Percentiles rank a stretch among this genome's conserved stretches.
Evolutionary conservation across 345 rosid species (phyloP).

Genomic region (Populus pruinosa): DNA sequence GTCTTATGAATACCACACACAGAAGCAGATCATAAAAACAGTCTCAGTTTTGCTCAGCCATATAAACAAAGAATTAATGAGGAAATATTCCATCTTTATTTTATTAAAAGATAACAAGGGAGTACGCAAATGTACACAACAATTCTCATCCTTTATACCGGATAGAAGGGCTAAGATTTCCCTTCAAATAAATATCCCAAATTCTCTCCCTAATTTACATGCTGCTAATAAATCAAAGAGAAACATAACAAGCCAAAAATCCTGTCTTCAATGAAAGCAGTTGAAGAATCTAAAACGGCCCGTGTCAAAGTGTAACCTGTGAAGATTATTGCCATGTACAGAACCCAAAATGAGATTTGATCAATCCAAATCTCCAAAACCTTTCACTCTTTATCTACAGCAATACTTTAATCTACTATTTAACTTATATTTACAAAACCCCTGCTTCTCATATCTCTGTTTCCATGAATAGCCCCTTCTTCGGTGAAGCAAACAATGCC

Average conservation of each 20-base stretch:
- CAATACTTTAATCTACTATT: neutral
- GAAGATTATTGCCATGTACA: conserved; percentile 21
- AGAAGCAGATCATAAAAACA: too few species aligned
- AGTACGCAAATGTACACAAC: neutral
- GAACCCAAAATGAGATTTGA: conserved; percentile 10
- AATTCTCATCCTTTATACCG: neutral
- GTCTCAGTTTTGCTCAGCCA: too few species aligned
- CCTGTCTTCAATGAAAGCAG: conserved; percentile 17
- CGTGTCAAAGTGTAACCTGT: neutral
- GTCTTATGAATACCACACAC: too few species aligned
- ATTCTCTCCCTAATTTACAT: conserved; percentile 3
- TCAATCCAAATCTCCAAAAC: neutral
- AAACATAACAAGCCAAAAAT: conserved; percentile 28
- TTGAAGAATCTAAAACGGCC: conserved; percentile 18
- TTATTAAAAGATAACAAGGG: too few species aligned
- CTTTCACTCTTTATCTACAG: conserved; percentile 6
- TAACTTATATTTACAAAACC: conserved; percentile 4
- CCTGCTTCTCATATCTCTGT: conserved; percentile 2
- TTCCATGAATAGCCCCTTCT: conserved; percentile 17
- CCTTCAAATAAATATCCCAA: conserved; percentile 13
- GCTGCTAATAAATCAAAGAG: conserved; percentile 8
- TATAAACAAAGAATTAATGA: too few species aligned
- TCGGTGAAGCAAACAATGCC: conserved; percentile 46
- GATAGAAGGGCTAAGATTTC: conserved; percentile 17
- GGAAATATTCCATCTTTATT: too few species aligned